Percentiles rank a stretch among this genome's conserved stretches.
These are phyloP conservation scores for Vinca major DNA, from an alignment of 305 asterid species.

Conservation along the genomic window DNA sequence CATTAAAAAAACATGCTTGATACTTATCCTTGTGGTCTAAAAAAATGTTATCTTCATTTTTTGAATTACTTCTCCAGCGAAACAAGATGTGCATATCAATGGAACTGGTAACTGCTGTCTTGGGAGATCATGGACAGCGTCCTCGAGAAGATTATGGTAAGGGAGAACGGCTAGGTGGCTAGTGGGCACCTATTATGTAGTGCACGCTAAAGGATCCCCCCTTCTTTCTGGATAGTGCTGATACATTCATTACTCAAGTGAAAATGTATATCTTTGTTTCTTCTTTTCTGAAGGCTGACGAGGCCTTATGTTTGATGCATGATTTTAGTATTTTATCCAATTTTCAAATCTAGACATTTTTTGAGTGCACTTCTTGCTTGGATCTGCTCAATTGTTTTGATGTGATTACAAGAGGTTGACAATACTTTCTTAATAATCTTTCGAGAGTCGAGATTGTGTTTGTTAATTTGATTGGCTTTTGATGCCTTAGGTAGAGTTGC, in stretches of 20 bases:
- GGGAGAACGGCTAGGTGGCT: slow-evolving; percentile 15
- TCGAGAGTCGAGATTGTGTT: not conserved
- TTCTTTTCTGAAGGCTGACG: not conserved
- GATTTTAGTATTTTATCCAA: not conserved
- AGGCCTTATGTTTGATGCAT: not conserved
- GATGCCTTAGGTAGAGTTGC: not conserved
- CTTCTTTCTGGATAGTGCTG: not conserved
- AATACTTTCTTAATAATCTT: not conserved
- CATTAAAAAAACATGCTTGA: not conserved
- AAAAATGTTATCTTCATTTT: not conserved
- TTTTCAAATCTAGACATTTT: not conserved
- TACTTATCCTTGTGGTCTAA: slow-evolving; percentile 11
- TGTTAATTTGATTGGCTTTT: not conserved
- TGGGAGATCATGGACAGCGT: slow-evolving; percentile 98
- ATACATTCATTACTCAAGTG: not conserved
- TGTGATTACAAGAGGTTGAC: not conserved
- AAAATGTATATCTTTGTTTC: not conserved
- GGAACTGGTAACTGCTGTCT: slow-evolving; percentile 97
- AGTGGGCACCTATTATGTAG: not conserved
- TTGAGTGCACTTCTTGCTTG: not conserved
- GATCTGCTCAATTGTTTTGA: not conserved
- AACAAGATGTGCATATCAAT: slow-evolving; percentile 80
- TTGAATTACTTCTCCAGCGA: slow-evolving; percentile 29
- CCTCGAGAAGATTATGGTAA: slow-evolving; percentile 93
- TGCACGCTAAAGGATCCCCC: not conserved